phyloP scores from a whole-genome alignment of 768 basidiomycete genomes.

The Amanita rubescens region DNA sequence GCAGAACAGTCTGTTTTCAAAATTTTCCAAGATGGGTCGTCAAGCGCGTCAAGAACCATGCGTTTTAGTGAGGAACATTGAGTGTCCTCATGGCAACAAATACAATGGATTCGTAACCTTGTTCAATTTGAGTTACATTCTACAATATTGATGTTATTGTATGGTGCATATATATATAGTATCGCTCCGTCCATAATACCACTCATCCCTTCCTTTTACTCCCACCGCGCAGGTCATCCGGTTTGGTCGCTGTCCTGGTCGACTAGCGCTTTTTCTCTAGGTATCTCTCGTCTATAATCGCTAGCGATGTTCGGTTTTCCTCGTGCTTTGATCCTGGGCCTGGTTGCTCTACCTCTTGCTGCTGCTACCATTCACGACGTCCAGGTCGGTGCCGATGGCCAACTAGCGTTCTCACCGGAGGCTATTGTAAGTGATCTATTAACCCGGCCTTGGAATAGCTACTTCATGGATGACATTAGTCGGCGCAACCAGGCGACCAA shows the following conservation, averaged over 20 bases:
- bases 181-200: background rate
- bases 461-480: slow-evolving; percentile 19
- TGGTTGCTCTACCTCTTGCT: slow-evolving; percentile 43
- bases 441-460: background rate
- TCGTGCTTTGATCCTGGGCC: slow-evolving; percentile 31
- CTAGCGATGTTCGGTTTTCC: slow-evolving; percentile 37
- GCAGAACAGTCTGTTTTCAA: no score
- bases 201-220: slow-evolving; percentile 18
- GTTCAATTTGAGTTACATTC: no score
- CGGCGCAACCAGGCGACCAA: slow-evolving; percentile 45
- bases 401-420: slow-evolving; percentile 39
- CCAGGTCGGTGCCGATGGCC: slow-evolving; percentile 40
- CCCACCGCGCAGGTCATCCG: slow-evolving; percentile 15
- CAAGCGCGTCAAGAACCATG: background rate
- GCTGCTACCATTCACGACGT: slow-evolving; percentile 44
- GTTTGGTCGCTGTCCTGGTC: slow-evolving; percentile 13
- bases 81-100: background rate
- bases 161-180: background rate
- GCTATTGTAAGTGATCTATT: slow-evolving; percentile 35
- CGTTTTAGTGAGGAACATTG: no score
- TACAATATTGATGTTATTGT: no score
- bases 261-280: slow-evolving; percentile 9
- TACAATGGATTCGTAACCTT: background rate
- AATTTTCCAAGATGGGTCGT: no score
- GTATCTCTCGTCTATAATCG: slow-evolving; percentile 21